A percentile compares a stretch with the other conserved stretches of the same genome.
These are phyloP conservation scores for Starmerella kuoi DNA, from an alignment of 805 yeast species.

Conservation along the genomic window DNA sequence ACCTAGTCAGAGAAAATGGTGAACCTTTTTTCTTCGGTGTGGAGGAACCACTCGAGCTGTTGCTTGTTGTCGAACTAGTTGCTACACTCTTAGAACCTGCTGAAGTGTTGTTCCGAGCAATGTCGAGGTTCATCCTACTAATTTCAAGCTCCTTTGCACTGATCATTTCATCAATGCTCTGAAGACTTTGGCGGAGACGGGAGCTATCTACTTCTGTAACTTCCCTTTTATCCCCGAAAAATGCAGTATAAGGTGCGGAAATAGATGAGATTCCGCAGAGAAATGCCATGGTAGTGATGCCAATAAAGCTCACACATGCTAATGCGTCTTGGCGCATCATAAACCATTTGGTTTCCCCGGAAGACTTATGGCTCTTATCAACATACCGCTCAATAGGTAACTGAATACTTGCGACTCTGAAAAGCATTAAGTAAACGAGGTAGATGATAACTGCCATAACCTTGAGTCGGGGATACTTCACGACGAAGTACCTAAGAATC, in stretches of 20 bases:
- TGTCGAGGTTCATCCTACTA: conserved; percentile 23
- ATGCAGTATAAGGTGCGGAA: conserved; percentile 32
- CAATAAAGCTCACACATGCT: conserved; percentile 31
- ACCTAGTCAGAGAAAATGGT: conserved; percentile 12
- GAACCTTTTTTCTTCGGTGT: conserved; percentile 23
- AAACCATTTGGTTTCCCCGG: conserved; percentile 13
- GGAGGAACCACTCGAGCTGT: background rate
- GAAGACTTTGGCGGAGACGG: conserved; percentile 25
- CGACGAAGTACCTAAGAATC: conserved; percentile 11
- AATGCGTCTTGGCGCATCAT: conserved; percentile 23
- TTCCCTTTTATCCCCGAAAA: conserved; percentile 22
- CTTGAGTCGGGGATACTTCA: conserved; percentile 12
- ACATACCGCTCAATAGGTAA: conserved; percentile 22
- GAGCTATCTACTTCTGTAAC: conserved; percentile 26
- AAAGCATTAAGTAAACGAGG: conserved; percentile 21
- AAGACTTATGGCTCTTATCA: background rate
- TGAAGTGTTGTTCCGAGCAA: conserved; percentile 2
- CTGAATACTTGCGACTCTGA: conserved; percentile 27
- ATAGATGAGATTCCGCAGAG: conserved; percentile 34
- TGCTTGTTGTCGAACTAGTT: background rate
- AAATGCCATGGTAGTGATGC: conserved; percentile 33
- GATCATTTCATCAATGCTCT: conserved; percentile 26
- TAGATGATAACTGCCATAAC: conserved; percentile 24
- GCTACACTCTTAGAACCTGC: background rate
- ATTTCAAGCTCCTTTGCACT: conserved; percentile 23